These are phyloP conservation scores for Epichloe gansuensis DNA, from an alignment of 2,329 filamentous ascomycete species.

Conservation along the genomic window DNA sequence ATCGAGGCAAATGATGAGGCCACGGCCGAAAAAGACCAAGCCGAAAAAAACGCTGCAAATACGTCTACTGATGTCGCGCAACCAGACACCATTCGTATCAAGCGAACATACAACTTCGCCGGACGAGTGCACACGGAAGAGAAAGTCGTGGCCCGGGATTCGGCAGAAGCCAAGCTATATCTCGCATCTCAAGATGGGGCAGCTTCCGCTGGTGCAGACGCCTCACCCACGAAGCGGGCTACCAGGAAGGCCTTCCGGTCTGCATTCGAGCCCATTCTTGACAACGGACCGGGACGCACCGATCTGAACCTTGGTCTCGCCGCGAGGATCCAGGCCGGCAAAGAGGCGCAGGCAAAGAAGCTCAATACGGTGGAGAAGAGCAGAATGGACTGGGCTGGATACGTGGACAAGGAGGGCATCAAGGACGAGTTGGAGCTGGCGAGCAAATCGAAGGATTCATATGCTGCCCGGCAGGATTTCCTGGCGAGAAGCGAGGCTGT, in stretches of 20 bases:
- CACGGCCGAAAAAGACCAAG: conserved; percentile 11
- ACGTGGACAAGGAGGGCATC: conserved; percentile 58
- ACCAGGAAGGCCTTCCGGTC: conserved; percentile 48
- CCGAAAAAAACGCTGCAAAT: conserved; percentile 6
- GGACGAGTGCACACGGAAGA: conserved; percentile 60
- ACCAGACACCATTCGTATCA: conserved; percentile 45
- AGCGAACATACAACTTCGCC: conserved; percentile 62
- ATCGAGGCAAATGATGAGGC: conserved; percentile 7
- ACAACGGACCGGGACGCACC: conserved; percentile 29
- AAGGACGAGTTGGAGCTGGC: conserved; percentile 54
- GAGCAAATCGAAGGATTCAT: conserved; percentile 52
- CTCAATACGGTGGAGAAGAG: conserved; percentile 61
- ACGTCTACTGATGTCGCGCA: not conserved
- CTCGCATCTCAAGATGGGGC: conserved; percentile 37
- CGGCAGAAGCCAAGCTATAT: conserved; percentile 52
- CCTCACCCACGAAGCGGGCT: conserved; percentile 26
- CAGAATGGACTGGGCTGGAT: conserved; percentile 60
- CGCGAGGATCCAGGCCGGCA: conserved; percentile 33
- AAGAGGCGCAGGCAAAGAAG: conserved; percentile 44
- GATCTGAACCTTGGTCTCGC: conserved; percentile 47
- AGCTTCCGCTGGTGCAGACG: conserved; percentile 11
- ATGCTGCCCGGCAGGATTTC: conserved; percentile 50
- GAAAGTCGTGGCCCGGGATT: conserved; percentile 52
- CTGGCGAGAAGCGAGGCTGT: conserved; percentile 50
- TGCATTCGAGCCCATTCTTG: conserved; percentile 44